Percentiles rank a stretch among this genome's conserved stretches.
Evolutionary conservation across 2,329 filamentous ascomycete species (phyloP).

Genomic region (Aspergillus ochraceoroseus): DNA sequence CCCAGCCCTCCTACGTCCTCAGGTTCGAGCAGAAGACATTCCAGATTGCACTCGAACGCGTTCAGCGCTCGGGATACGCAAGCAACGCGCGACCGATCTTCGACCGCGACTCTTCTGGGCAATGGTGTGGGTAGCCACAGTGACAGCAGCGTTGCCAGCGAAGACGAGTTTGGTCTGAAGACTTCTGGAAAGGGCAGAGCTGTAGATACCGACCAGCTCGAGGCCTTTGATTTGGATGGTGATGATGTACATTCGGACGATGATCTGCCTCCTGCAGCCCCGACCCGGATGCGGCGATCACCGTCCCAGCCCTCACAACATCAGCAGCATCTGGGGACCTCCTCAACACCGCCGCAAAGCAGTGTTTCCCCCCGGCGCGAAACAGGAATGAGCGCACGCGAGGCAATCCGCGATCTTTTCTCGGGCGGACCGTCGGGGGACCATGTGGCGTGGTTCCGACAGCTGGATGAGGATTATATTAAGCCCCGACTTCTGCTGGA

Average conservation of each 20-base stretch:
- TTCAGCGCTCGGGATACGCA: constrained; percentile 46
- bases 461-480: constrained; percentile 92
- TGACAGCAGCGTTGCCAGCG: constrained; percentile 43
- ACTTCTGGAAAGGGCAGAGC: constrained; percentile 38
- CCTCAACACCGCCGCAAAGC: constrained; percentile 20
- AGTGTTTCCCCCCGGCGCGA: constrained; percentile 31
- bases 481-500: constrained; percentile 87
- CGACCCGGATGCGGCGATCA: constrained; percentile 34
- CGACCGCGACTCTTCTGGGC: constrained; percentile 51
- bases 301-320: constrained; percentile 34
- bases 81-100: constrained; percentile 39
- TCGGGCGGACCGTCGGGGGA: constrained; percentile 69
- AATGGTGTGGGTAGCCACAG: constrained; percentile 37
- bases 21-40: constrained; percentile 32
- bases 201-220: constrained; percentile 24
- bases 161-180: constrained; percentile 49
- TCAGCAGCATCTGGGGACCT: constrained; percentile 22
- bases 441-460: constrained; percentile 81
- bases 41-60: constrained; percentile 50
- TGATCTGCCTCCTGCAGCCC: constrained; percentile 56
- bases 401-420: constrained; percentile 74
- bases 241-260: constrained; percentile 48
- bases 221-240: constrained; percentile 40
- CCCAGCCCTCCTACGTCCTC: constrained; percentile 46
- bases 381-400: constrained; percentile 62